Conservation (phyloP, 352 stramenopile species). For the Plasmopara halstedii region DNA sequence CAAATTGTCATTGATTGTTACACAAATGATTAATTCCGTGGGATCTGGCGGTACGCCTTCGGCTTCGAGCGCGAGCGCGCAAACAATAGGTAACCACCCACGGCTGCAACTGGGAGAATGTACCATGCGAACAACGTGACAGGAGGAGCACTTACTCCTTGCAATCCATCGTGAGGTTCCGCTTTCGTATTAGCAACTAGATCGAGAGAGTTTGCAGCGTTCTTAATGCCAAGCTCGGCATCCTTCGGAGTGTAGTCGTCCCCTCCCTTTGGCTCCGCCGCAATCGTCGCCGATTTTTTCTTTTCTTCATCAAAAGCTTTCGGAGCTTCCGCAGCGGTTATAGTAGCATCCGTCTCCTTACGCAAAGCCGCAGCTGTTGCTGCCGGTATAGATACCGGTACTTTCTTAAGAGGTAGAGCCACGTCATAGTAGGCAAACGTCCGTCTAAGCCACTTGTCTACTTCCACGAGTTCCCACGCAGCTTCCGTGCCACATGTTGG, state of each 20-base stretch:
- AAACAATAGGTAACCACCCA: slow-evolving; percentile 62
- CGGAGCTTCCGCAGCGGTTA: slow-evolving; percentile 2
- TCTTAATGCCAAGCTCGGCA: slow-evolving; percentile 54
- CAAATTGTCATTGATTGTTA: too few species aligned
- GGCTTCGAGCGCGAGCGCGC: slow-evolving; percentile 40
- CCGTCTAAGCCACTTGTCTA: slow-evolving; percentile 67
- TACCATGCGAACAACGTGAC: slow-evolving; percentile 77
- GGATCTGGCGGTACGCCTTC: slow-evolving; percentile 28
- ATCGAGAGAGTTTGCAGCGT: slow-evolving; percentile 48
- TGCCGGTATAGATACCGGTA: slow-evolving; percentile 14
- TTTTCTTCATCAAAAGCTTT: slow-evolving; percentile 4
- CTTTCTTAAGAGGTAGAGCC: slow-evolving; percentile 24
- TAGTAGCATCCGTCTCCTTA: slow-evolving; percentile 8
- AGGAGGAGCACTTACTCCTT: slow-evolving; percentile 40
- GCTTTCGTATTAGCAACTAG: slow-evolving; percentile 28
- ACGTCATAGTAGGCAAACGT: slow-evolving; percentile 61
- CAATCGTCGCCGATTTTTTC: slow-evolving; percentile 5
- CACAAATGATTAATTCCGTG: slow-evolving; percentile 24
- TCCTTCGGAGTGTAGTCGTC: slow-evolving; percentile 56
- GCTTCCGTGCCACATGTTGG: slow-evolving; percentile 55
- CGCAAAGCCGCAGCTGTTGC: slow-evolving; percentile 15
- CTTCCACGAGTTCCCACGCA: slow-evolving; percentile 56
- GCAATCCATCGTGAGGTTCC: slow-evolving; percentile 34
- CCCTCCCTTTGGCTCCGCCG: slow-evolving; percentile 23
- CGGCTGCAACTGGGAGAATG: slow-evolving; percentile 54